phyloP scores from a whole-genome alignment of 805 yeast species.

The Lipomyces sp. region DNA sequence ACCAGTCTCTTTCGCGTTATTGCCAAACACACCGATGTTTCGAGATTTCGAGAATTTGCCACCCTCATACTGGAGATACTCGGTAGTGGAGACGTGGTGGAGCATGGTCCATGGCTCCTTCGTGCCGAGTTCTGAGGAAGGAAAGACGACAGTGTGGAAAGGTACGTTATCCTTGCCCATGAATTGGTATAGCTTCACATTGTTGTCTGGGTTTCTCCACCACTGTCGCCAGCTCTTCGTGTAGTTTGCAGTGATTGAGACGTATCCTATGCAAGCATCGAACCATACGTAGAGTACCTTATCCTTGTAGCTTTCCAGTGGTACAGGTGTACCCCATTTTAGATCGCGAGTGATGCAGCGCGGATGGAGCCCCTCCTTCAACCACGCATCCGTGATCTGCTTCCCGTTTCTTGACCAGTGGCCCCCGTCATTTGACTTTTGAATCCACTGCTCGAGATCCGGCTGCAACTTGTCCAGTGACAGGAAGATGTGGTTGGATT shows the following conservation, averaged over 20 bases:
- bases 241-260: slow-evolving; percentile 94
- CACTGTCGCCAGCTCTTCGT: slow-evolving; percentile 80
- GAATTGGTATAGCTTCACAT: slow-evolving; percentile 85
- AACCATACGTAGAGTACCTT: slow-evolving; percentile 98
- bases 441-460: slow-evolving; percentile 72
- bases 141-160: slow-evolving; percentile 98
- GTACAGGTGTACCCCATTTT: slow-evolving; percentile 99
- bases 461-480: slow-evolving; percentile 84
- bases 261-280: slow-evolving; percentile 96
- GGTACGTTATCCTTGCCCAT: slow-evolving; percentile 99
- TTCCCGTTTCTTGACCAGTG: slow-evolving; percentile 91
- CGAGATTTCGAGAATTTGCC: slow-evolving; percentile 99
- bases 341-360: slow-evolving; percentile 97
- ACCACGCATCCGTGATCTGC: slow-evolving; percentile 90
- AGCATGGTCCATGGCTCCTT: slow-evolving; percentile 86
- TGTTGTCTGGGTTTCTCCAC: slow-evolving; percentile 92
- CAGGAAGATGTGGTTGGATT: slow-evolving; percentile 84
- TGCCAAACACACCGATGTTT: slow-evolving; percentile 97
- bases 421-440: slow-evolving; percentile 69
- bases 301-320: slow-evolving; percentile 79
- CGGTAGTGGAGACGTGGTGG: slow-evolving; percentile 91
- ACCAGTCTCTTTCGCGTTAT: slow-evolving; percentile 93
- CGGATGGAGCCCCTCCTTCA: slow-evolving; percentile 88
- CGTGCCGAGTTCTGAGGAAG: slow-evolving; percentile 89
- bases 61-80: slow-evolving; percentile 91